Conservation (phyloP, 495 filamentous ascomycete species). For the Trichoderma virens region DNA sequence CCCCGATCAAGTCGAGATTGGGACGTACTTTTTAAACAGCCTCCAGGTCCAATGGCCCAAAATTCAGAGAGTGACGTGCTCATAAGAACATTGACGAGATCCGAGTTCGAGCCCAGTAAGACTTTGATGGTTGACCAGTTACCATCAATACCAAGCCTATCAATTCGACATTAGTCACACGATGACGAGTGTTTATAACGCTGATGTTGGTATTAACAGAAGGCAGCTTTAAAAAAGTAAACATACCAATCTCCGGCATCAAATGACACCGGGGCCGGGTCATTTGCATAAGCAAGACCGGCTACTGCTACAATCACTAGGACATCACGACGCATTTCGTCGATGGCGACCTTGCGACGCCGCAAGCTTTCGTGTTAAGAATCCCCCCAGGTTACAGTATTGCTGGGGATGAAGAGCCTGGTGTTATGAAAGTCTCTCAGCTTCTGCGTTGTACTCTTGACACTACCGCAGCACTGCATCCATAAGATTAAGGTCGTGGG, state of each 20-base stretch:
- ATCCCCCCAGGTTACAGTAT: neutral
- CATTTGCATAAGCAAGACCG: neutral
- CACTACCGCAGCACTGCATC: neutral
- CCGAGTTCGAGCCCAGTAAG: slow-evolving; percentile 43
- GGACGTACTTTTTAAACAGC: slow-evolving; percentile 39
- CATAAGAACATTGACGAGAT: slow-evolving; percentile 44
- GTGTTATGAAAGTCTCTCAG: neutral
- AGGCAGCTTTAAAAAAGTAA: neutral
- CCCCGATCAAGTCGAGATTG: slow-evolving; percentile 17
- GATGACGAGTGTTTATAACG: neutral
- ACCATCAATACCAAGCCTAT: slow-evolving; percentile 35
- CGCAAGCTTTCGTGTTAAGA: neutral
- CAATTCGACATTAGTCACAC: neutral
- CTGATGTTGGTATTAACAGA: neutral
- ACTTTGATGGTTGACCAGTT: slow-evolving; percentile 43
- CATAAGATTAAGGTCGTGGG: neutral
- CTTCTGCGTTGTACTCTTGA: neutral
- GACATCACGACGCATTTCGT: slow-evolving; percentile 2
- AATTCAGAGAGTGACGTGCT: slow-evolving; percentile 45
- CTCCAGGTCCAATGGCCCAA: slow-evolving; percentile 46
- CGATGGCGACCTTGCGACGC: neutral
- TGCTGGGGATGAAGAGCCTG: neutral
- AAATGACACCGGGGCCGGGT: slow-evolving; percentile 5
- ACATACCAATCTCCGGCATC: slow-evolving; percentile 10
- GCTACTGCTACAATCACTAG: neutral